phyloP scores from a whole-genome alignment of 169 alveolate species.

The Blepharisma undulans region DNA sequence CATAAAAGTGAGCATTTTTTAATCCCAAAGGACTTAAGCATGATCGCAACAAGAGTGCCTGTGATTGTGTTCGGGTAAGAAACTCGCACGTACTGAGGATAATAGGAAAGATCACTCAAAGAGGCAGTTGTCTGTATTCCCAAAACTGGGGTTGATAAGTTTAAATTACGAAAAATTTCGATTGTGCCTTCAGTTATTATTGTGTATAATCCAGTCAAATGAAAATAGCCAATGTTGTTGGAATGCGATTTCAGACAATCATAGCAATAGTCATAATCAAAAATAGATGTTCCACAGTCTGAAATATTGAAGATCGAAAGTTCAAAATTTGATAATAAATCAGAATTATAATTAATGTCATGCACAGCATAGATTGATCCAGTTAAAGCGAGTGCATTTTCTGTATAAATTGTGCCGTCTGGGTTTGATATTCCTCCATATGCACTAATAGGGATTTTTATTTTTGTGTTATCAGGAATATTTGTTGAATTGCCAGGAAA shows the following conservation, averaged over 20 bases:
- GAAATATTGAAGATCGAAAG: background rate
- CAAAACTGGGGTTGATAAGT: background rate
- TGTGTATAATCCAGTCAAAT: background rate
- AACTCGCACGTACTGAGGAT: background rate
- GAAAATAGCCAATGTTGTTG: background rate
- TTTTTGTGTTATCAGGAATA: background rate
- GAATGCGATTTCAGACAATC: background rate
- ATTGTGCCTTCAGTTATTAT: background rate
- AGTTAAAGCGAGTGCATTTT: background rate
- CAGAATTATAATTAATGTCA: background rate
- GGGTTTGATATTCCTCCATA: slow-evolving; percentile 5
- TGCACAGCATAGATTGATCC: slow-evolving; percentile 4
- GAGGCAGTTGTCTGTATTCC: background rate
- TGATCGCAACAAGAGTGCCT: background rate
- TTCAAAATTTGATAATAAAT: background rate
- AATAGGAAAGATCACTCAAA: background rate
- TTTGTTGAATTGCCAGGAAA: background rate
- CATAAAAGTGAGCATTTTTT: background rate
- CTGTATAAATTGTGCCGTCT: background rate
- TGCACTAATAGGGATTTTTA: background rate
- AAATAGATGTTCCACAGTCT: slow-evolving; percentile 27
- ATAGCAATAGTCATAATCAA: background rate
- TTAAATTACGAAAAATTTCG: background rate
- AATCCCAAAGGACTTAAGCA: background rate
- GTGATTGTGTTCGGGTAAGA: background rate